Conservation (phyloP, 164 flowering plant genomes). For the Amborella trichopoda region DNA sequence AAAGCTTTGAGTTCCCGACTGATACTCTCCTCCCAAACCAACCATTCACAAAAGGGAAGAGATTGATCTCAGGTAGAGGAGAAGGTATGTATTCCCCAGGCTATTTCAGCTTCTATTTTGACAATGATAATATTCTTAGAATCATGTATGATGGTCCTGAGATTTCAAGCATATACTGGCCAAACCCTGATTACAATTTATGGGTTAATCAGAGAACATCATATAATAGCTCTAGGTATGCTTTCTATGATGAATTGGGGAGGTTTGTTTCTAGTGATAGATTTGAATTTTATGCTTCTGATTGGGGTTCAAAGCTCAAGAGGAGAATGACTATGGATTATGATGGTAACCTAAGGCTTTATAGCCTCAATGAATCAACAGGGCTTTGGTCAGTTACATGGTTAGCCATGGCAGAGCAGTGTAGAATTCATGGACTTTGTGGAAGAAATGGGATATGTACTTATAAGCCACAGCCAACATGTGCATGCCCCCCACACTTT, state of each 20-base stretch:
- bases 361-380: conserved; percentile 9
- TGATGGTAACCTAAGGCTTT: conserved; percentile 11
- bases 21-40: conserved; percentile 14
- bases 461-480: background rate
- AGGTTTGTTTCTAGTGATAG: conserved; percentile 7
- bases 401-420: conserved; percentile 1
- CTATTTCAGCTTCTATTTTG: conserved; percentile 5
- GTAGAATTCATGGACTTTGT: conserved; percentile 11
- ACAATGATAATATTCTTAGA: conserved; percentile 9
- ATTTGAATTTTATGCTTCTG: conserved; percentile 5
- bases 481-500: conserved; percentile 4
- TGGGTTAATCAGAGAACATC: conserved; percentile 5
- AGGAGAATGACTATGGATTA: conserved; percentile 10
- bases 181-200: conserved; percentile 5
- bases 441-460: conserved; percentile 1
- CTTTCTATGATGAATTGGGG: conserved; percentile 10
- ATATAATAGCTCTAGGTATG: conserved; percentile 10
- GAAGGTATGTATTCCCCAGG: conserved; percentile 6
- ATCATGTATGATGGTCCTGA: conserved; percentile 16
- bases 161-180: conserved; percentile 14
- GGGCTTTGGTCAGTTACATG: conserved; percentile 9
- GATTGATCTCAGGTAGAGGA: conserved; percentile 3
- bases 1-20: conserved; percentile 13
- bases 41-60: conserved; percentile 6
- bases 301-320: conserved; percentile 1